phyloP scores from a whole-genome alignment of 106 monocot genomes.

The Narthecium ossifragum region DNA sequence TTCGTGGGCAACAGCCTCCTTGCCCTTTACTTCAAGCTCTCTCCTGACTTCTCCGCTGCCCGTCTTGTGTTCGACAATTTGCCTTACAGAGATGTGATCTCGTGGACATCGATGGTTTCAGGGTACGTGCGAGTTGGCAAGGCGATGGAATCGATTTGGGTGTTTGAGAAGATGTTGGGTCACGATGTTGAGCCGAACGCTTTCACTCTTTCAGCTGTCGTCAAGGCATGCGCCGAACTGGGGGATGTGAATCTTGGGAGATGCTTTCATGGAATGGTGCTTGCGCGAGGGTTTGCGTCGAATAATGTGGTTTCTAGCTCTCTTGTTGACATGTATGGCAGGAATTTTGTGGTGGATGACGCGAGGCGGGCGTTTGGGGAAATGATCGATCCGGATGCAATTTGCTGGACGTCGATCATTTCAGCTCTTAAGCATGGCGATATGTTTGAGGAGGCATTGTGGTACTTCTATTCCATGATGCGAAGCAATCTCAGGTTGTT shows the following conservation, averaged over 20 bases:
- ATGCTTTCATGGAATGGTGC: slow-evolving; percentile 34
- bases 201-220: slow-evolving; percentile 47
- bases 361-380: slow-evolving; percentile 48
- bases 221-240: slow-evolving; percentile 46
- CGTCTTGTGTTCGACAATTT: slow-evolving; percentile 52
- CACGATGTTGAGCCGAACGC: slow-evolving; percentile 34
- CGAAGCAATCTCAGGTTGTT: slow-evolving; percentile 8
- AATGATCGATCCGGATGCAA: slow-evolving; percentile 42
- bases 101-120: slow-evolving; percentile 78
- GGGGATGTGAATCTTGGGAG: slow-evolving; percentile 20
- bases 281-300: slow-evolving; percentile 22
- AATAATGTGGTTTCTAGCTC: slow-evolving; percentile 55
- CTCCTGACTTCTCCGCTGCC: slow-evolving; percentile 33
- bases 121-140: slow-evolving; percentile 45
- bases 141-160: slow-evolving; percentile 33
- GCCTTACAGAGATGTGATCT: slow-evolving; percentile 48
- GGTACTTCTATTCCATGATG: slow-evolving; percentile 47
- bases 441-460: slow-evolving; percentile 46
- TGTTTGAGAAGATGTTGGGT: slow-evolving; percentile 44
- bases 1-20: slow-evolving; percentile 75
- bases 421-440: slow-evolving; percentile 60
- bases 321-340: slow-evolving; percentile 67
- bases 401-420: slow-evolving; percentile 82
- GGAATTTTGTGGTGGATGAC: slow-evolving; percentile 16
- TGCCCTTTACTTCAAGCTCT: slow-evolving; percentile 59